Percentiles rank a stretch among this genome's conserved stretches.
Conservation (phyloP, 1,284 basidiomycete genomes). For the Cutaneotrichosporon curvatum region DNA sequence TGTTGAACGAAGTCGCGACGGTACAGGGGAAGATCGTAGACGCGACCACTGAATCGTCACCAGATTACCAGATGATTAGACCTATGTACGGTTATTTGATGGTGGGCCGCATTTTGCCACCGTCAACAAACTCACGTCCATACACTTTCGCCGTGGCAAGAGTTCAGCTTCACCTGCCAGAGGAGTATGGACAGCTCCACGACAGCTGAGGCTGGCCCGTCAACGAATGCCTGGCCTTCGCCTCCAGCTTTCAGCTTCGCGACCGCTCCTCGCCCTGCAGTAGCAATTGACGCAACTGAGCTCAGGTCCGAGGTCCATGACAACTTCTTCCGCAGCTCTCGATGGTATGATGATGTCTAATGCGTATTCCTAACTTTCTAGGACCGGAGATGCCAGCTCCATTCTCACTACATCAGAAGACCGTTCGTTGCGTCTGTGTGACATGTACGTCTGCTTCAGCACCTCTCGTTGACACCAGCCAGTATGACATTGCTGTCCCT, state of each 20-base stretch:
- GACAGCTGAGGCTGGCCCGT: too few species aligned
- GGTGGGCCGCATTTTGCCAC: too few species aligned
- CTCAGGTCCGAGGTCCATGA: constrained; percentile 3
- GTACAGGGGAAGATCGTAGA: too few species aligned
- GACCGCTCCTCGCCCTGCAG: background rate
- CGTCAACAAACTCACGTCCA: too few species aligned
- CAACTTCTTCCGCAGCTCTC: constrained; percentile 36
- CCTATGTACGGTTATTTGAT: too few species aligned
- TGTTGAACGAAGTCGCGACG: too few species aligned
- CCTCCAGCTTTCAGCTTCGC: constrained; percentile 24
- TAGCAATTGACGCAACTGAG: constrained; percentile 2
- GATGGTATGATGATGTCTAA: constrained; percentile 27
- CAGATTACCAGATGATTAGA: too few species aligned
- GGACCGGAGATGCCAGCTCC: constrained; percentile 38
- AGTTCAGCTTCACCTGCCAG: too few species aligned
- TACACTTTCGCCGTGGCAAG: too few species aligned
- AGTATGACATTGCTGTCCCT: background rate
- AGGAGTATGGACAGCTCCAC: too few species aligned
- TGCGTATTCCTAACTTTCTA: constrained; percentile 11
- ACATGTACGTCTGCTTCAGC: constrained; percentile 19
- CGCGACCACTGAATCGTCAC: too few species aligned
- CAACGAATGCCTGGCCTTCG: constrained; percentile 19
- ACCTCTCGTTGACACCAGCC: background rate
- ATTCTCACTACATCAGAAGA: constrained; percentile 41
- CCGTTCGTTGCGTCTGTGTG: constrained; percentile 28